phyloP scores from a whole-genome alignment of 108 stramenopile species.

The Mediolabrus comicus region DNA sequence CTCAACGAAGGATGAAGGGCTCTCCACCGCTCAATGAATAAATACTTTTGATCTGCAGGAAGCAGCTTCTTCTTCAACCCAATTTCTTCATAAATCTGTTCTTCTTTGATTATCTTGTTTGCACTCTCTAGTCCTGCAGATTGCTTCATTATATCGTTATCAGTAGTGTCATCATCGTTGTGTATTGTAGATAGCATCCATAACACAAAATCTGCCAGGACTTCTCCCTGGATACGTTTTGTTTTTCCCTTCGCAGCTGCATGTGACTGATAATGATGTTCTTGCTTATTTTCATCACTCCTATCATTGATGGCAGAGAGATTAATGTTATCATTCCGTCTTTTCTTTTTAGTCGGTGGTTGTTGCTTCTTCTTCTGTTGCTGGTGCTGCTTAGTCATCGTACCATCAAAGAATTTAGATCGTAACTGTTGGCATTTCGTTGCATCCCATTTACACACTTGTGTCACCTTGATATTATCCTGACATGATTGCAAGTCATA shows the following conservation, averaged over 20 bases:
- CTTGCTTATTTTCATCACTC: constrained; percentile 16
- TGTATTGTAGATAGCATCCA: constrained; percentile 39
- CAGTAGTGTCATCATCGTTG: constrained; percentile 5
- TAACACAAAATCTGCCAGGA: constrained; percentile 61
- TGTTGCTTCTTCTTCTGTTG: constrained; percentile 7
- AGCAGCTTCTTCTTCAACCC: background rate
- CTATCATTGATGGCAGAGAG: background rate
- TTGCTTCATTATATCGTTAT: background rate
- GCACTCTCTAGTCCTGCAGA: too few relatives aligned
- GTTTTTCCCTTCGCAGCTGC: constrained; percentile 42
- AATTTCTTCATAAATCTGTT: background rate
- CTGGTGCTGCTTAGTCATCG: too few relatives aligned
- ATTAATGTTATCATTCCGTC: background rate
- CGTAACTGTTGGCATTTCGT: constrained; percentile 55
- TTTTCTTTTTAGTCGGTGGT: constrained; percentile 4
- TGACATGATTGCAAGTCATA: constrained; percentile 8
- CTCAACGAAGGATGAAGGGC: background rate
- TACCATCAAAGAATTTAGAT: constrained; percentile 30
- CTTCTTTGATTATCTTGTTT: background rate
- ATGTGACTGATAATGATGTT: background rate
- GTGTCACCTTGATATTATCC: constrained; percentile 4
- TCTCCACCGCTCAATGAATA: constrained; percentile 10
- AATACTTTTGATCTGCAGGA: background rate
- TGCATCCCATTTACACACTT: constrained; percentile 50
- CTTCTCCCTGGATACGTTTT: constrained; percentile 65